Base-by-base conservation (phyloP, 148 eudicot genomes). In the Diospyros kaki region DNA sequence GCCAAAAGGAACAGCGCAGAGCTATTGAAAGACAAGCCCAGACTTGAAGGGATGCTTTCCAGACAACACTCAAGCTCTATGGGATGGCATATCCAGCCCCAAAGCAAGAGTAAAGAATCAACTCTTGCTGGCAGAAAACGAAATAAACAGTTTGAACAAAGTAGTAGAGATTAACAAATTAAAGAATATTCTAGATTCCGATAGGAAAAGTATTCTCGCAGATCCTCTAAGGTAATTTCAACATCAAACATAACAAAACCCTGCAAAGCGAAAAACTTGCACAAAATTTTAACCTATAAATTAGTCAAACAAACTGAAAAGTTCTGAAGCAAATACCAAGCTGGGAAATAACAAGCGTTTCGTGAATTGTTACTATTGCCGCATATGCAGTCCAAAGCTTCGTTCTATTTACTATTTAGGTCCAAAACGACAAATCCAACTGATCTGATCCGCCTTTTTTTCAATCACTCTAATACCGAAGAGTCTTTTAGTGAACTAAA, bases 1-100 rank as follows among this genome's bases (percentile, higher is more conserved):
- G 3, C 60, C 61, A 54, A 40, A 69, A 69, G 40, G 13, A 53
- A 13, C 39, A 39, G 15, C 11, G 10, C 41, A 14, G 18, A 40
- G 11, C 4, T 17, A 38, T 43, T 4, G 73, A 62, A 54, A 54
- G 48, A 13, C 42, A 68, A 68, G 71, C 73, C 61, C 73, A 41
- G 73, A 55, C 59, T 14, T 55, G 59, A 55, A 55, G 59, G 12
- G 12, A 55, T 55, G 3, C 59, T 55, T 55, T 10, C 59, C 15
- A 13, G 12, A 13, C 15, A 9, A 55, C 3, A 14, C 15, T 2
- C 9, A 41, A 64, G 42, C 46, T 64, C n/a, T 15, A 38, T 38
- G 39, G 44, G 42, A 39, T 39, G 11, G 59, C 59, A 55, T 9
- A 14, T 13, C 59, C 11, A 55, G 59, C 64, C 64, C 64, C 41